Evolutionary conservation across 768 basidiomycete species (phyloP).

Genomic region (Aureoboletus auriporus): DNA sequence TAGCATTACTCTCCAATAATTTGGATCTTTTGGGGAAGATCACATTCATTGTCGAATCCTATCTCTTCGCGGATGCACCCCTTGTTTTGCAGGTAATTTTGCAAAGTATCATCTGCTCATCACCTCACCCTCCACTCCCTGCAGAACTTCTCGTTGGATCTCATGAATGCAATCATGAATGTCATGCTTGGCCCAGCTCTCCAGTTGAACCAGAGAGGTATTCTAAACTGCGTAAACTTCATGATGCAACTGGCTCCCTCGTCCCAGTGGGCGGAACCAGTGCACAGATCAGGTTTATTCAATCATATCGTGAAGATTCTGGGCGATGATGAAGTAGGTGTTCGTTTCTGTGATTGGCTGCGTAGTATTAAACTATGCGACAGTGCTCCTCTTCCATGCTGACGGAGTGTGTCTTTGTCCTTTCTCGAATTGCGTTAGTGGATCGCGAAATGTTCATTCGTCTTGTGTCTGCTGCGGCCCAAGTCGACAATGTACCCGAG

Average conservation of each 20-base stretch:
- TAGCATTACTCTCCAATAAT: constrained; percentile 60
- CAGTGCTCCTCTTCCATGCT: constrained; percentile 36
- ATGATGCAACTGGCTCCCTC: constrained; percentile 64
- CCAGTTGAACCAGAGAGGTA: constrained; percentile 53
- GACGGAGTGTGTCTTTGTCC: constrained; percentile 68
- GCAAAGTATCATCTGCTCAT: background rate
- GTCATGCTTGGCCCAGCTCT: constrained; percentile 49
- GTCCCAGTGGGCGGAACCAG: constrained; percentile 62
- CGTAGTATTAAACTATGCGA: constrained; percentile 8
- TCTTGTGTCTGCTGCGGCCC: constrained; percentile 62
- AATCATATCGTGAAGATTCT: constrained; percentile 54
- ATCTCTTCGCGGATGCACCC: constrained; percentile 66
- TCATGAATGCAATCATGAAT: constrained; percentile 55
- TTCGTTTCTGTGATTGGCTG: background rate
- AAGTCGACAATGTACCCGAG: constrained; percentile 44
- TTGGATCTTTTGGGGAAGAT: constrained; percentile 71
- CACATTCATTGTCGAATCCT: constrained; percentile 68
- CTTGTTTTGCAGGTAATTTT: constrained; percentile 57
- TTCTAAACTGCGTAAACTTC: constrained; percentile 57
- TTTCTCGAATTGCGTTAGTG: constrained; percentile 68
- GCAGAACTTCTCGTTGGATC: constrained; percentile 50
- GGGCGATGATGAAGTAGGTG: constrained; percentile 61
- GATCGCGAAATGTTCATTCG: constrained; percentile 67
- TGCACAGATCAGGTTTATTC: constrained; percentile 77
- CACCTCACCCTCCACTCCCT: background rate